Base-by-base conservation (phyloP, 352 stramenopile species). In the Phytophthora citricola region DNA sequence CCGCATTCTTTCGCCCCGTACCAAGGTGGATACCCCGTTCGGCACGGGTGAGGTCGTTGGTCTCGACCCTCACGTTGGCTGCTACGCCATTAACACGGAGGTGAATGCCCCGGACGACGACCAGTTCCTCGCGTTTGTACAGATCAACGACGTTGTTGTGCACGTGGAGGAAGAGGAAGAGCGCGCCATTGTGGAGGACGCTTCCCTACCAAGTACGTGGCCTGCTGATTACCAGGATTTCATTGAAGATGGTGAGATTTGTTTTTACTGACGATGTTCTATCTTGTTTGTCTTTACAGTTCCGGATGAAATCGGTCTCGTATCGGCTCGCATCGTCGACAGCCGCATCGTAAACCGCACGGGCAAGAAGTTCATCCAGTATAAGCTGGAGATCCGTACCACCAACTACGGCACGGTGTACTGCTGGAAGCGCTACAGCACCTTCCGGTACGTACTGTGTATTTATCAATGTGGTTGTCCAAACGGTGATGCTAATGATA, bases 381-480 rank as follows among this genome's bases (percentile, higher is more conserved):
- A 96, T 80, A 94, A 96, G 67, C 71, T 96, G 39, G 86, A 96
- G 73, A 92, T 96, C 66, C 76, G 82, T 60, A 96, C 88, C 49
- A 90, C 67, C 39, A 96, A 94, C 79, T 94, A 93, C 67, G 88
- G 88, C 78, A 96, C 88, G 11, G 76, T 96, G 17, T 94, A 81
- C 69, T 93, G 83, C 73, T 96, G 88, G 88, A 94, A 94, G 63
- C 88, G 88, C 43, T 96, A 94, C 85, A 91, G 79, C 68, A 96
- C 88, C 5, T 96, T 96, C 76, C 79, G 87, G 81, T 93, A 81
- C 49, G 76, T 66, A 20, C 26, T 20, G 31, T 24, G 12, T 14
- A 11, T 24, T 63, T 8, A 5, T n/a, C 4, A 52, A 5, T 24
- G 26, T 49, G 26, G 4, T 51, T 34, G 7, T 20, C 1, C 24